Percentiles rank a stretch among this genome's conserved stretches.
These are phyloP conservation scores for Neoboletus subvelutipes DNA, from an alignment of 768 basidiomycete species.

Conservation along the genomic window DNA sequence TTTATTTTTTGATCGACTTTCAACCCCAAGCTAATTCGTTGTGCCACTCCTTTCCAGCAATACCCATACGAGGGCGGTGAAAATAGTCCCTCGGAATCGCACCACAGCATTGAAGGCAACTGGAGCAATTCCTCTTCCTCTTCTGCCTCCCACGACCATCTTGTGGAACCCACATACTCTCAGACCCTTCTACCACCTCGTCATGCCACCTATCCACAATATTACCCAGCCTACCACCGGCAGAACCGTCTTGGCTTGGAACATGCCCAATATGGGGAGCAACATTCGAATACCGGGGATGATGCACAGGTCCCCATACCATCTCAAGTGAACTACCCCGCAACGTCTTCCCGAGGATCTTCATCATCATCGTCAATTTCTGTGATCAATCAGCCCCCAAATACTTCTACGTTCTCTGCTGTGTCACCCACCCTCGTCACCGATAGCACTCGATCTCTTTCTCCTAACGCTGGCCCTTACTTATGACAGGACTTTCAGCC, in stretches of 20 bases:
- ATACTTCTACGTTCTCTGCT: constrained; percentile 14
- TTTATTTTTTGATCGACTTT: no score
- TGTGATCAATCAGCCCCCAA: constrained; percentile 2
- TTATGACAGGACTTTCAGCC: constrained; percentile 39
- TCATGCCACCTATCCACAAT: neutral
- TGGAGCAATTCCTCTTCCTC: constrained; percentile 30
- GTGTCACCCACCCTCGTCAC: neutral
- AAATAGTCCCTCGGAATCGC: constrained; percentile 28
- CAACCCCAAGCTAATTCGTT: neutral
- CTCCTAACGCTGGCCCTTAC: constrained; percentile 43
- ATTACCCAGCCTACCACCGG: constrained; percentile 25
- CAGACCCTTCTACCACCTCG: constrained; percentile 5
- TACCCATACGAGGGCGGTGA: constrained; percentile 18
- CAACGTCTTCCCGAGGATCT: constrained; percentile 11
- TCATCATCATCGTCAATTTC: constrained; percentile 17
- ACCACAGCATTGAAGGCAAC: constrained; percentile 25
- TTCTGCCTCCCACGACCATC: constrained; percentile 15
- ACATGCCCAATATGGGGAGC: constrained; percentile 19
- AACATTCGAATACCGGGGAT: constrained; percentile 6
- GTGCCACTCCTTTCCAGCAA: constrained; percentile 7
- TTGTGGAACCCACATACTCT: constrained; percentile 3
- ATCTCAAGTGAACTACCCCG: constrained; percentile 4
- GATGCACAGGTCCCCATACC: constrained; percentile 4
- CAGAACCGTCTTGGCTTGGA: constrained; percentile 24
- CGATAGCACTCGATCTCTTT: constrained; percentile 5